These are phyloP conservation scores for Metarhizium robertsii DNA, from an alignment of 2,329 filamentous ascomycete species.

Conservation along the genomic window DNA sequence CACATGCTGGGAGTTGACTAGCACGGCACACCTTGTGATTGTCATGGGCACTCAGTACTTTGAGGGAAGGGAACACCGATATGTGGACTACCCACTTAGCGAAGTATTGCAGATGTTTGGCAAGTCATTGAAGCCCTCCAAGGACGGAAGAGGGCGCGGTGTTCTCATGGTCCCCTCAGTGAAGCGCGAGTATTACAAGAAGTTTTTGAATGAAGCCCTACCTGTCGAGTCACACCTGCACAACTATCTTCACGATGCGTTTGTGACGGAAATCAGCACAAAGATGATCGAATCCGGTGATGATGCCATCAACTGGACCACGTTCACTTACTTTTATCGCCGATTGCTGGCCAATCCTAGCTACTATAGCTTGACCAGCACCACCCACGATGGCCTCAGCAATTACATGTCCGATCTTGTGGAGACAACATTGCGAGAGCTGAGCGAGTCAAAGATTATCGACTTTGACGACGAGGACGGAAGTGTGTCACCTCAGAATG, in stretches of 20 bases:
- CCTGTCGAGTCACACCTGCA: constrained; percentile 93
- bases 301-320: constrained; percentile 96
- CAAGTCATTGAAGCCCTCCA: constrained; percentile 70
- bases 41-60: constrained; percentile 98
- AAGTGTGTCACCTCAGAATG: constrained; percentile 78
- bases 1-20: constrained; percentile 91
- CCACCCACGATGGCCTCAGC: constrained; percentile 87
- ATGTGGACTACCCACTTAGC: constrained; percentile 89
- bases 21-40: constrained; percentile 80
- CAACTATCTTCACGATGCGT: constrained; percentile 86
- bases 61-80: constrained; percentile 91
- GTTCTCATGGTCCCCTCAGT: constrained; percentile 95
- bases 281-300: constrained; percentile 93
- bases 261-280: constrained; percentile 94
- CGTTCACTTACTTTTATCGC: constrained; percentile 97
- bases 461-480: constrained; percentile 94
- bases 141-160: constrained; percentile 74
- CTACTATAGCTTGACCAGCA: constrained; percentile 85
- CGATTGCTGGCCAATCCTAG: constrained; percentile 90
- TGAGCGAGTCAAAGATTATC: constrained; percentile 89
- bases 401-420: constrained; percentile 90
- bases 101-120: constrained; percentile 98
- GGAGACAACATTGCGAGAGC: constrained; percentile 82
- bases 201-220: constrained; percentile 92
- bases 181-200: constrained; percentile 97